Evolutionary conservation across 495 filamentous ascomycete genomes (phyloP).

Genomic region (Penicillium samsonianum): DNA sequence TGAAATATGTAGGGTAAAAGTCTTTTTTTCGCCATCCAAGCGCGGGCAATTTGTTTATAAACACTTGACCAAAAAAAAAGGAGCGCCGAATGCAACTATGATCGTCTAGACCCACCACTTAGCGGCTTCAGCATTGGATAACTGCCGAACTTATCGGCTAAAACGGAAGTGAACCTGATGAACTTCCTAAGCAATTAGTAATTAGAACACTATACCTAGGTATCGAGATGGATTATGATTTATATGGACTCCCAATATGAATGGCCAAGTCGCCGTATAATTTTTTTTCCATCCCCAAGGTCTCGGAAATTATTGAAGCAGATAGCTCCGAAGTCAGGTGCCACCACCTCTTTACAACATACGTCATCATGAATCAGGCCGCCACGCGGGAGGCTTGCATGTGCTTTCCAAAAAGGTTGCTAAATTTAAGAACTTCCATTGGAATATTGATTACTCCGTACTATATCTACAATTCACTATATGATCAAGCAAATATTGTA

Average conservation of each 20-base stretch:
- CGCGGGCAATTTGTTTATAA: constrained; percentile 1
- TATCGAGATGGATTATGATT: too few species aligned
- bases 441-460: too few species aligned
- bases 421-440: too few species aligned
- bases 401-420: too few species aligned
- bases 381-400: not conserved
- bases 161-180: not conserved
- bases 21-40: not conserved
- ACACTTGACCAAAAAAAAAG: not conserved
- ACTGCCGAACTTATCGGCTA: not conserved
- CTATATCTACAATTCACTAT: too few species aligned
- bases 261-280: not conserved
- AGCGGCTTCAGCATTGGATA: constrained; percentile 2
- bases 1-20: not conserved
- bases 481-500: too few species aligned
- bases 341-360: not conserved
- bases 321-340: too few species aligned
- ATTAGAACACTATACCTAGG: too few species aligned
- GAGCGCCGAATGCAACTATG: constrained; percentile 1
- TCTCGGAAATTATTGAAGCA: not conserved
- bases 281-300: too few species aligned
- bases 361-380: constrained; percentile 6
- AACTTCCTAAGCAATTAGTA: not conserved
- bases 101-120: constrained; percentile 5
- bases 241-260: not conserved